Evolutionary conservation across 2,329 filamentous ascomycete species (phyloP), one percentile per base, ranked within the genome.

Genomic region (Fusarium nisikadoi): DNA sequence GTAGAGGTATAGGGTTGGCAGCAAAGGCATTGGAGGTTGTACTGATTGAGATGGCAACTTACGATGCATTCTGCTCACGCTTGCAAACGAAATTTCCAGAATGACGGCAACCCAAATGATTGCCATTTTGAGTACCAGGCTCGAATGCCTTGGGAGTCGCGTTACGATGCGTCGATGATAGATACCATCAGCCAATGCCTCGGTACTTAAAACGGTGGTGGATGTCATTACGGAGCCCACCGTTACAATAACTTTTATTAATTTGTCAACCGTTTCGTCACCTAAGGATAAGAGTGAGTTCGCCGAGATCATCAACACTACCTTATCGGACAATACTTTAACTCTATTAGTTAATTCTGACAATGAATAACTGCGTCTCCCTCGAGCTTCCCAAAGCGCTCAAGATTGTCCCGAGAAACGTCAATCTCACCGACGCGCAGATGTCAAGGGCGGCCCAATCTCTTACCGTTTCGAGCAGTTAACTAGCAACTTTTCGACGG

Each of bases 381-480:
- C 23, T 56, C 31, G 25, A 56, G 8, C 53, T 56, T 46, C 53
- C 53, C n/a, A 56, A 56, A 54, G 10, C 25, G 50, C 17, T 41
- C 25, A 41, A 41, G 36, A 27, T 19, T 14, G 29, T 23, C 14
- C 8, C 25, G 23, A n/a, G 14, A 9, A 41, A 10, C 8, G 11
- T 54, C 20, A 41, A 54, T 54, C 50, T 54, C 50, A 41, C 50
- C 25, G 25, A 19, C 11, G 8, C 23, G 20, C 35, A 49, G 41
- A 11, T 36, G 33, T 35, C 41, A 25, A 47, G 35, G 36, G 13
- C 33, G 56, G 35, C 35, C 56, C 1, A 23, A 31, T 39, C 55
- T 62, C n/a, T 62, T 64, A 64, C 62, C 49, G 25, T 5, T 64
- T 65, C 25, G 3, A 45, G 62, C 19, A 65, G 62, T 64, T 64